Conservation (phyloP, 2,329 filamentous ascomycete genomes). For the Intubia oerlemansii region DNA sequence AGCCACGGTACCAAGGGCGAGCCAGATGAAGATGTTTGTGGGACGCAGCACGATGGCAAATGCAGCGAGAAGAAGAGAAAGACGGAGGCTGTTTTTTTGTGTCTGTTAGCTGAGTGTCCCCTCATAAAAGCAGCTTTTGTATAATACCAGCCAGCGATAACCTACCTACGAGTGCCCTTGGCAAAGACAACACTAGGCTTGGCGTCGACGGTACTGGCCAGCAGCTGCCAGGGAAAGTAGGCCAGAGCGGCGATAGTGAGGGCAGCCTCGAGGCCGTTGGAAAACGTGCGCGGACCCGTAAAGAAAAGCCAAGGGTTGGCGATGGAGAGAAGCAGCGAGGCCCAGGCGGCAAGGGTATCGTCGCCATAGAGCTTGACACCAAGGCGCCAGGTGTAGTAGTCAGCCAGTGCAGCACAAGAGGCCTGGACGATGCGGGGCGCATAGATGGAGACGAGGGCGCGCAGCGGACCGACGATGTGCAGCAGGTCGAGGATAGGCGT, state of each 20-base stretch:
- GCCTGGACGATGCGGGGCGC: conserved; percentile 61
- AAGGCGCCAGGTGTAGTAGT: conserved; percentile 77
- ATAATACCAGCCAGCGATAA: no score
- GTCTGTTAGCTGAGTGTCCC: no score
- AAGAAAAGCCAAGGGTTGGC: conserved; percentile 93
- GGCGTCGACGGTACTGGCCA: conserved; percentile 18
- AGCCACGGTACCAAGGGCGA: conserved; percentile 30
- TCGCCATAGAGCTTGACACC: conserved; percentile 51
- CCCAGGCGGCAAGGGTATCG: conserved; percentile 40
- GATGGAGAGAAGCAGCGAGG: conserved; percentile 49
- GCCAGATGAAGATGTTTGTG: conserved; percentile 78
- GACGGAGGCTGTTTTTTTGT: no score
- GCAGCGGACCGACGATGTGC: conserved; percentile 28
- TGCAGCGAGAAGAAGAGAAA: conserved; percentile 55
- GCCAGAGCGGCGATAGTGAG: conserved; percentile 61
- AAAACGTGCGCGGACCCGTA: conserved; percentile 79
- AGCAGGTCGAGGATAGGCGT: conserved; percentile 32
- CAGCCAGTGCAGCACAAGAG: conserved; percentile 52
- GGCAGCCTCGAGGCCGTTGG: conserved; percentile 82
- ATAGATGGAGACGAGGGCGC: conserved; percentile 45
- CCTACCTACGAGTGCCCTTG: conserved; percentile 1
- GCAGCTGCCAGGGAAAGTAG: conserved; percentile 71
- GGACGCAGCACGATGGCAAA: conserved; percentile 70
- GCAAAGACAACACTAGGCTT: conserved; percentile 13
- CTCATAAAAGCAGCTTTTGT: no score